Base-by-base conservation (phyloP, 2,329 filamentous ascomycete species). In the Chaetomium sp. region DNA sequence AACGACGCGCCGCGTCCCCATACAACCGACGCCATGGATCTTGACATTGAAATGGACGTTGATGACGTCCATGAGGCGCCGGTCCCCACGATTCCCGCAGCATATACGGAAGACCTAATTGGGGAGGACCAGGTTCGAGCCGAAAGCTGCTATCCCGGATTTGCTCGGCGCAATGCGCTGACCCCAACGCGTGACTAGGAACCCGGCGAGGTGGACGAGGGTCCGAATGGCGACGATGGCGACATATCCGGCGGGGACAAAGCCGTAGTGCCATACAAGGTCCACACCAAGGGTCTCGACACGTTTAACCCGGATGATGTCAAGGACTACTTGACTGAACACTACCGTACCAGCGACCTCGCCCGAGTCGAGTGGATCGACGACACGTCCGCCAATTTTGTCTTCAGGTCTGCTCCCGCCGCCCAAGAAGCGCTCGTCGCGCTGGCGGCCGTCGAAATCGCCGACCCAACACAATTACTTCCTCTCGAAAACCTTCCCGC, bases 291-390 rank as follows among this genome's bases (percentile, higher is more conserved):
- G 57, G 92, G 92, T 19, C 79, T 97, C 3, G 87, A 95, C 66
- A 83, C 86, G 44, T 76, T 97, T 68, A 89, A 87, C 36, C 91
- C 91, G 34, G 79, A 84, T 54, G 84, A 96, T 61, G 86, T 97
- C 64, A 86, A 87, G 64, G 76, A 80, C 57, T 96, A 91, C 65
- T 82, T 89, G 7, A 72, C 76, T 48, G 79, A 88, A 60, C 81
- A 94, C 69, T 90, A 81, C 65, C 73, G 77, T 38, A 69, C 71
- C 11, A 76, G 78, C 54, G 67, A 74, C 52, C 76, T 85, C 55
- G 75, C 80, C 54, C 79, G 81, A 59, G 77, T 96, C 60, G 91
- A 97, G 73, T 99, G 94, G 94, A 90, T 99, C 62, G 89, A 97
- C 69, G 94, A 99, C 70, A 85, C 83, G 6, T 92, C 90, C 0